These are phyloP conservation scores for Coemansia sp. DNA, from an alignment of 192 early-diverging fungal genomes.

Conservation along the genomic window DNA sequence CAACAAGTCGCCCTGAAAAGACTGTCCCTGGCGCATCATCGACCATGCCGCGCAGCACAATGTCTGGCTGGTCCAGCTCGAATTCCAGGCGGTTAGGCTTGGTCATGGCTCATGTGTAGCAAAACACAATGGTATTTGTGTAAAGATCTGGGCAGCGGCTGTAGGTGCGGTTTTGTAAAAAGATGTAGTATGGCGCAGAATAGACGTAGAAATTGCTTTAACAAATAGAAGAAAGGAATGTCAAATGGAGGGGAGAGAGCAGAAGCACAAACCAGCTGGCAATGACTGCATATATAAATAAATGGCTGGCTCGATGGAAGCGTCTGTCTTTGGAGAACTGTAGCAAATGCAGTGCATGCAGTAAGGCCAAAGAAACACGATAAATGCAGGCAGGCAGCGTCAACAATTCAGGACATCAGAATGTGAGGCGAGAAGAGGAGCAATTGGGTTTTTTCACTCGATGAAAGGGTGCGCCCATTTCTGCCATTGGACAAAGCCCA, in stretches of 20 bases:
- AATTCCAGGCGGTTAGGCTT: constrained; percentile 45
- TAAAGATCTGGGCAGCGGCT: neutral
- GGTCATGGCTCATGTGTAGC: constrained; percentile 21
- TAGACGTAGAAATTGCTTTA: neutral
- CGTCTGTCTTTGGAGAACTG: neutral
- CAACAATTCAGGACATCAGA: too few species aligned
- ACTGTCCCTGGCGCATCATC: constrained; percentile 46
- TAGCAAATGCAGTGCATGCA: too few species aligned
- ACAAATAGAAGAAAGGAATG: neutral
- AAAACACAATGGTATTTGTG: neutral
- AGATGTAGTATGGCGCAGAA: neutral
- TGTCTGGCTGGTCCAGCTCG: constrained; percentile 54
- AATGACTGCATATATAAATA: neutral
- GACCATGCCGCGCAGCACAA: constrained; percentile 50
- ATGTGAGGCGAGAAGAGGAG: too few species aligned
- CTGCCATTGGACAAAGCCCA: neutral
- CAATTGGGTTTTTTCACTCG: too few species aligned
- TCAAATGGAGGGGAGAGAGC: neutral
- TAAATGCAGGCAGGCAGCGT: too few species aligned
- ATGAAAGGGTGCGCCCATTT: neutral
- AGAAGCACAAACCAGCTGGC: neutral
- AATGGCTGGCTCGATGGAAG: too few species aligned
- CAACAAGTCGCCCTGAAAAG: constrained; percentile 59
- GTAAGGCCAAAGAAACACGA: too few species aligned
- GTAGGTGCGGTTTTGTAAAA: neutral